A percentile compares a stretch with the other conserved stretches of the same genome.
Evolutionary conservation across 768 basidiomycete genomes (phyloP).

Genomic region (Trametes cinnabarina): DNA sequence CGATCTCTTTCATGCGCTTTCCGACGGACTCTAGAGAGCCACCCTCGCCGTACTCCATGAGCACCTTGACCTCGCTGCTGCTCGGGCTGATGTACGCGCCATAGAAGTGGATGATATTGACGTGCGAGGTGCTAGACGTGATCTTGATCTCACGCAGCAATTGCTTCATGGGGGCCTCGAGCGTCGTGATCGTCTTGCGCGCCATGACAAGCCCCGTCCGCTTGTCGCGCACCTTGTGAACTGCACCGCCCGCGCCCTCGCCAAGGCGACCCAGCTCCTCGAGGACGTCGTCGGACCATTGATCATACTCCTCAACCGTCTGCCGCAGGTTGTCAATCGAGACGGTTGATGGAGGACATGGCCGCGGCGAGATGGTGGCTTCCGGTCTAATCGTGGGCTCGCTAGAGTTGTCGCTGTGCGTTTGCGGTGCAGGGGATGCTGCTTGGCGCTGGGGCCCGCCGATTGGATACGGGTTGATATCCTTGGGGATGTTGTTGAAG

Average conservation of each 20-base stretch:
- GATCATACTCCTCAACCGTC: slow-evolving; percentile 35
- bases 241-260: slow-evolving; percentile 95
- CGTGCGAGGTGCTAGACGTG: slow-evolving; percentile 77
- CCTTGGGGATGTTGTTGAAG: slow-evolving; percentile 13
- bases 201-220: slow-evolving; percentile 83
- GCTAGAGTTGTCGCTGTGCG: slow-evolving; percentile 34
- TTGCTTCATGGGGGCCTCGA: slow-evolving; percentile 89
- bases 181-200: slow-evolving; percentile 90
- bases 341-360: slow-evolving; percentile 23
- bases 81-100: slow-evolving; percentile 89
- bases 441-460: slow-evolving; percentile 26
- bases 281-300: slow-evolving; percentile 70
- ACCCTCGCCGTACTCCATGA: slow-evolving; percentile 90
- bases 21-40: slow-evolving; percentile 89
- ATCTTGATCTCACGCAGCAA: slow-evolving; percentile 90
- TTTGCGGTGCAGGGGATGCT: slow-evolving; percentile 32
- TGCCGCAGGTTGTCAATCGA: slow-evolving; percentile 30
- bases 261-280: slow-evolving; percentile 80
- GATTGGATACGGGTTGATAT: too few relatives aligned
- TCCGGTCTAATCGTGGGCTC: slow-evolving; percentile 44
- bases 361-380: slow-evolving; percentile 38
- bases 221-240: slow-evolving; percentile 88
- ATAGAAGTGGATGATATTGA: slow-evolving; percentile 88
- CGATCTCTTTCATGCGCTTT: slow-evolving; percentile 75
- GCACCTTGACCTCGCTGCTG: slow-evolving; percentile 89